phyloP scores from a whole-genome alignment of 148 eudicot species.

The Arbutus unedo region DNA sequence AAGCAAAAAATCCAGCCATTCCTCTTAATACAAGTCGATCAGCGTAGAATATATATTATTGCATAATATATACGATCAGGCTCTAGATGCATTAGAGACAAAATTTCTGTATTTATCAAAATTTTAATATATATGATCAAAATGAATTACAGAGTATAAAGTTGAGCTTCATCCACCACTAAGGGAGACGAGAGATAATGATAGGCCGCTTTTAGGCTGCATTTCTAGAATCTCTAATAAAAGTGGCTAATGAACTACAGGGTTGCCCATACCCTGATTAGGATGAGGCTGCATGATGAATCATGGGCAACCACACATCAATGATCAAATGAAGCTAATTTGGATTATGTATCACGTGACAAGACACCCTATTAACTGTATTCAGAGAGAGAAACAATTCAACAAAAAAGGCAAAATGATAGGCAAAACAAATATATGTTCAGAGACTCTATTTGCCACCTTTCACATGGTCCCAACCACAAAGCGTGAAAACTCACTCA shows the following conservation, averaged over 20 bases:
- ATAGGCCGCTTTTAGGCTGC: too few relatives aligned
- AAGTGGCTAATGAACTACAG: too few relatives aligned
- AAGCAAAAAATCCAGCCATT: too few relatives aligned
- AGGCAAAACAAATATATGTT: neutral
- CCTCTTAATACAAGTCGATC: too few relatives aligned
- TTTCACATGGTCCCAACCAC: neutral
- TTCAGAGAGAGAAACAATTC: neutral
- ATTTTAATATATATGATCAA: too few relatives aligned
- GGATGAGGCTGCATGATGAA: neutral
- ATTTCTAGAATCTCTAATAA: too few relatives aligned
- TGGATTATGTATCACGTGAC: neutral
- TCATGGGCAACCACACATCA: neutral
- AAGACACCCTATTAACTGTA: neutral
- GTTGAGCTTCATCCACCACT: too few relatives aligned
- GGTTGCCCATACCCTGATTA: neutral
- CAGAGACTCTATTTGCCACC: neutral
- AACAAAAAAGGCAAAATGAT: neutral
- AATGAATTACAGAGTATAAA: too few relatives aligned
- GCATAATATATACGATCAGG: neutral
- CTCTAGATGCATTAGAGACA: neutral
- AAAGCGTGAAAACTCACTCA: neutral
- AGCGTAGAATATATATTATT: too few relatives aligned
- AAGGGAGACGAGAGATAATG: neutral
- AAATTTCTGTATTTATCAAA: neutral
- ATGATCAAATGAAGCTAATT: neutral